Evolutionary conservation across 768 basidiomycete genomes (phyloP), one percentile per base, ranked within the genome.

Genomic region (Lentinula detonsa): DNA sequence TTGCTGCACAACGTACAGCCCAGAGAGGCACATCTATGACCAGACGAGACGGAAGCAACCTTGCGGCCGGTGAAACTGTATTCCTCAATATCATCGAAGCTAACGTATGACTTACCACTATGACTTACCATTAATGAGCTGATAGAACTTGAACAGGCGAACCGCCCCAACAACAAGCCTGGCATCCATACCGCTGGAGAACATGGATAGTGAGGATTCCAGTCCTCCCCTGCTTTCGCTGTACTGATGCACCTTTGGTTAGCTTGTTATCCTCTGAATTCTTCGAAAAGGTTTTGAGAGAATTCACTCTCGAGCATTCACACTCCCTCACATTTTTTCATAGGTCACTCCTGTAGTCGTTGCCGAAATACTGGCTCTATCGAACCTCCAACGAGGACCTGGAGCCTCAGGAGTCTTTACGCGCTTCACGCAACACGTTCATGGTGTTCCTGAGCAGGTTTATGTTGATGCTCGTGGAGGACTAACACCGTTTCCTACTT

Each of bases 391-490:
- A 6, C 59, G 59, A 21, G 35, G 35, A n/a, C 59, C 50, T 0
- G 59, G 59, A 52, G 18, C 31, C 1, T 60, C 59, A 15, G 59
- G 59, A 43, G 39, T 21, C 15, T 60, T 60, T 16, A 52, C 59
- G 5, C 39, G 50, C 16, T 50, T 51, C 37, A 60, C 59, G 5
- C 49, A 60, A 34, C 31, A 42, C 28, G 13, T 52, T 18, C 45
- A 40, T n/a, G 59, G 59, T 23, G 59, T 37, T 31, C 59, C 59
- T 35, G 49, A 60, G 50, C 49, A 60, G 39, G 37, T 60, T 33
- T 60, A 51, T 34, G 23, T 60, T 11, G 49, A 60, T 43, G 59
- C 59, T 51, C 35, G 18, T 34, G 59, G 59, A 40, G 59, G 35
- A 31, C 50, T 60, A 9, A 51, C 48, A 2, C 59, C 59, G 4